These are phyloP conservation scores for Fremontodendron californicum DNA, from an alignment of 345 rosid species.

Conservation along the genomic window DNA sequence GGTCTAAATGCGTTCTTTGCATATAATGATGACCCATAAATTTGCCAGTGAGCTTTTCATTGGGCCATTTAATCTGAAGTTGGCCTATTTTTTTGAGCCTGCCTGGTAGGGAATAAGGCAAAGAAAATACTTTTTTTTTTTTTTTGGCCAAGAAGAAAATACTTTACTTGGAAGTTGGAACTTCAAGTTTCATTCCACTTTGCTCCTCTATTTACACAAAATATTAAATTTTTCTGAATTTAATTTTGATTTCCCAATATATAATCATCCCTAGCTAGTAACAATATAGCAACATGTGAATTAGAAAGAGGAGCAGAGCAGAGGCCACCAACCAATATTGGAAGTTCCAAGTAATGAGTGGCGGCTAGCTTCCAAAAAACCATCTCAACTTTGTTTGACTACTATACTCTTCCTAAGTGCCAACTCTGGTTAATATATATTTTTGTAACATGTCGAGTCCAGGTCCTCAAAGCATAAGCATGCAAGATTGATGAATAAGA, in stretches of 20 bases:
- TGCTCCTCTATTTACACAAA: too few relatives aligned
- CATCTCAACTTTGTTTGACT: neutral
- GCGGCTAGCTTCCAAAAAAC: neutral
- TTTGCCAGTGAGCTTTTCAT: neutral
- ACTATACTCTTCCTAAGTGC: neutral
- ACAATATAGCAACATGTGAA: neutral
- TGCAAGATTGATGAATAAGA: neutral
- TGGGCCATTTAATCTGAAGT: neutral
- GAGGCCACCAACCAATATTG: neutral
- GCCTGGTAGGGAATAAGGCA: neutral
- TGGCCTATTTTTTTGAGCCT: neutral
- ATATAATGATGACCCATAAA: neutral
- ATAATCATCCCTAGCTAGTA: neutral
- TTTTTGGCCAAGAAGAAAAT: neutral
- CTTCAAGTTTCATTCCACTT: too few relatives aligned
- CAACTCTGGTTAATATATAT: too few relatives aligned
- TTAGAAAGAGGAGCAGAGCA: neutral
- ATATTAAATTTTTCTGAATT: too few relatives aligned
- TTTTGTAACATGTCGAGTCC: too few relatives aligned
- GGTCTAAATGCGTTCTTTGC: neutral
- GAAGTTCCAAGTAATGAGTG: neutral
- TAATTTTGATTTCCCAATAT: too few relatives aligned
- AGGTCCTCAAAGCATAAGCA: neutral
- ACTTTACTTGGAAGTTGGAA: neutral
- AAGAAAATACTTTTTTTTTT: too few relatives aligned